phyloP scores from a whole-genome alignment of 495 filamentous ascomycete species.

The Chaetomidium leptoderma region DNA sequence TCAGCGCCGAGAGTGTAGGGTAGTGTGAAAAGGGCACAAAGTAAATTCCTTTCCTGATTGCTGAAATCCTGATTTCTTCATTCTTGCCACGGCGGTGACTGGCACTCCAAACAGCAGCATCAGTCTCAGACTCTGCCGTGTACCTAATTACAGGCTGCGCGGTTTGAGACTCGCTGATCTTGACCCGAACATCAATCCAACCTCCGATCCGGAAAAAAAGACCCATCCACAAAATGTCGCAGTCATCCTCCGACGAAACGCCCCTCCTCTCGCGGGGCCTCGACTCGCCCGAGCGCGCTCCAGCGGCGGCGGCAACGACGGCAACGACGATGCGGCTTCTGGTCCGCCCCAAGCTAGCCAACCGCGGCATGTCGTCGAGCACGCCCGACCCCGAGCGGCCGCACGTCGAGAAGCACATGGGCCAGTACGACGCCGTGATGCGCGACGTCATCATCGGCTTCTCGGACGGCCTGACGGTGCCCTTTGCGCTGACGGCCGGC shows the following conservation, averaged over 20 bases:
- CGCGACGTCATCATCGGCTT: slow-evolving; percentile 53
- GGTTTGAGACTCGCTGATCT: too few relatives aligned
- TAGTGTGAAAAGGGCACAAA: not conserved
- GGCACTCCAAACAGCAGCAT: too few relatives aligned
- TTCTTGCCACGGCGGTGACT: too few relatives aligned
- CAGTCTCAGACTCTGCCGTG: too few relatives aligned
- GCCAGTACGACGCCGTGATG: slow-evolving; percentile 27
- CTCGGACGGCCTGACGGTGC: slow-evolving; percentile 57
- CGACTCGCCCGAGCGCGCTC: not conserved
- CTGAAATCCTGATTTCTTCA: not conserved
- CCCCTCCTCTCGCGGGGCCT: not conserved
- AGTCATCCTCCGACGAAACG: not conserved
- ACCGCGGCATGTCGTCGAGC: slow-evolving; percentile 12
- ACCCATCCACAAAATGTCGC: not conserved
- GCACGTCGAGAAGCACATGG: slow-evolving; percentile 10
- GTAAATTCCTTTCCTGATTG: not conserved
- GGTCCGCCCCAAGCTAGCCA: slow-evolving; percentile 1
- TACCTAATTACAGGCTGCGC: too few relatives aligned
- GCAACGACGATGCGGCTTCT: not conserved
- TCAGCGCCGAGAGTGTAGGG: not conserved
- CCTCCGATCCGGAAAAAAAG: not conserved
- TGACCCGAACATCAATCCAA: not conserved
- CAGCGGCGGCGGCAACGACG: not conserved
- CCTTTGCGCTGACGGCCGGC: slow-evolving; percentile 57
- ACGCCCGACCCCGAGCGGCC: not conserved